Conservation (phyloP, 2,329 filamentous ascomycete species). For the Tolypocladium tundrense region DNA sequence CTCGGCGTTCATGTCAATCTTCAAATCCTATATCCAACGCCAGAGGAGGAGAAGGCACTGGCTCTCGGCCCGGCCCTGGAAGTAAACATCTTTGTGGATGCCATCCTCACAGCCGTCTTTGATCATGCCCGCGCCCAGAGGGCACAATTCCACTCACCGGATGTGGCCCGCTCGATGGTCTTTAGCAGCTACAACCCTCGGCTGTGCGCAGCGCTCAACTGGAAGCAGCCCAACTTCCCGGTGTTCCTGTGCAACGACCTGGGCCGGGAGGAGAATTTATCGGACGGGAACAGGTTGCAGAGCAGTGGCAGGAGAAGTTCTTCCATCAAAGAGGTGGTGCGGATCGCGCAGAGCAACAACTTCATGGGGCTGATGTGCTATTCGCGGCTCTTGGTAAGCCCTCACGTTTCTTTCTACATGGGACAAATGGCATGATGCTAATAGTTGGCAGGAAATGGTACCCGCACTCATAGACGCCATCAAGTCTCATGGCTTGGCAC, state of each 20-base stretch:
- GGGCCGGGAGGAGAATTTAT: constrained; percentile 46
- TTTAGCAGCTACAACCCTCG: constrained; percentile 89
- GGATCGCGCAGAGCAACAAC: constrained; percentile 90
- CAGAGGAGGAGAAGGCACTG: constrained; percentile 58
- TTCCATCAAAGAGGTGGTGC: constrained; percentile 89
- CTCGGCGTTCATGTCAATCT: constrained; percentile 78
- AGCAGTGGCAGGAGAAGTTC: constrained; percentile 62
- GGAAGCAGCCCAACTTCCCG: constrained; percentile 98
- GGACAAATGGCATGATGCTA: constrained; percentile 5
- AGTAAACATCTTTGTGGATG: constrained; percentile 79
- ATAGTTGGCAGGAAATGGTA: constrained; percentile 63
- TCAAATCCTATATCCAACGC: constrained; percentile 79
- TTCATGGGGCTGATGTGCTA: constrained; percentile 96
- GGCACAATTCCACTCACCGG: constrained; percentile 52
- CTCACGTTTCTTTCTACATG: neutral
- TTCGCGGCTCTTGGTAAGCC: constrained; percentile 66
- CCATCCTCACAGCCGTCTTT: constrained; percentile 76
- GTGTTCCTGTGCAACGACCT: constrained; percentile 93
- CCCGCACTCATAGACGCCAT: constrained; percentile 87
- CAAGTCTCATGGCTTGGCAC: constrained; percentile 84
- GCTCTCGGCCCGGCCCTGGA: constrained; percentile 67
- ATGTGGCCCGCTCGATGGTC: constrained; percentile 74
- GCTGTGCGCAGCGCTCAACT: constrained; percentile 89
- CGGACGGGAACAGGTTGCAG: constrained; percentile 24
- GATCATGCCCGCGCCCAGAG: constrained; percentile 69